phyloP scores from a whole-genome alignment of 106 monocot genomes.

The Dactylorhiza incarnata region DNA sequence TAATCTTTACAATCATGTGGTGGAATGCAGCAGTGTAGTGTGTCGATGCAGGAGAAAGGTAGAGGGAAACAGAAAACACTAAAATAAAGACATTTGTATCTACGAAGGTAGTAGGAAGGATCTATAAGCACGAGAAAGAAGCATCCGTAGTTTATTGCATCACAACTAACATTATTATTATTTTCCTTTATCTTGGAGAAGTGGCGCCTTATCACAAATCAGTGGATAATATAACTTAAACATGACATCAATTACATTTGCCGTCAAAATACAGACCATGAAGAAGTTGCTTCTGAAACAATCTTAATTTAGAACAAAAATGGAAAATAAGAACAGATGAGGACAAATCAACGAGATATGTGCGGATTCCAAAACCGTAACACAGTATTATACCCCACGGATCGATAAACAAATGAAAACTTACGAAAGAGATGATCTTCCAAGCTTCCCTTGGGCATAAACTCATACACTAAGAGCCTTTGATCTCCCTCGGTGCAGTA shows the following conservation, averaged over 20 bases:
- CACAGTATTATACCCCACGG: not conserved
- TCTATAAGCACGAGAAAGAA: no score
- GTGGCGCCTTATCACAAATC: not conserved
- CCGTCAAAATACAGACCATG: not conserved
- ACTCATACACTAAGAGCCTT: slow-evolving; percentile 74
- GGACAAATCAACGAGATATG: not conserved
- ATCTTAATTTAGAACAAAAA: not conserved
- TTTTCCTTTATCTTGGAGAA: not conserved
- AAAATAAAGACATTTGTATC: no score
- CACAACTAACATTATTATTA: not conserved
- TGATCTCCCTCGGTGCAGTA: slow-evolving; percentile 81
- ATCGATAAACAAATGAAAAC: not conserved
- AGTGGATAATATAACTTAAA: not conserved
- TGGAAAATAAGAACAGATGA: not conserved
- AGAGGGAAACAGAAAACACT: no score
- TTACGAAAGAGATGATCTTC: slow-evolving; percentile 77
- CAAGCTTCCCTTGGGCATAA: slow-evolving; percentile 83
- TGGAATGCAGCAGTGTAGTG: no score
- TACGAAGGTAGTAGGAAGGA: no score
- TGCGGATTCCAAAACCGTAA: not conserved
- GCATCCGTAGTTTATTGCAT: not conserved
- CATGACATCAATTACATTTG: not conserved
- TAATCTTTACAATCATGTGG: no score
- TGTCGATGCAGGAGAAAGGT: no score
- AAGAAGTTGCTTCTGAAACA: not conserved